Evolutionary conservation across 257 asterid species (phyloP).

Genomic region (Gentiana macrophylla): DNA sequence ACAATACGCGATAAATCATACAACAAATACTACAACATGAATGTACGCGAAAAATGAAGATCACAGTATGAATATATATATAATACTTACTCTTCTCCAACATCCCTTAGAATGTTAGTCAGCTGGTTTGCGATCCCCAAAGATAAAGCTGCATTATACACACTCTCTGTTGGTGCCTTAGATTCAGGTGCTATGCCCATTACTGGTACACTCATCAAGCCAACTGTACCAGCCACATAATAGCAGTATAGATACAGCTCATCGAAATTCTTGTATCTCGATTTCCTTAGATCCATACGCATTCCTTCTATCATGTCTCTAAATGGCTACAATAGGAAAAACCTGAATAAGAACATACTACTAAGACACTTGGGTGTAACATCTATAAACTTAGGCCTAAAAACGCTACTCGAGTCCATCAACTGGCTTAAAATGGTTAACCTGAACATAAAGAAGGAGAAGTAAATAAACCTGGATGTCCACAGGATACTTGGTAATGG

Average conservation of each 20-base stretch:
- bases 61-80: too few species aligned
- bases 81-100: conserved; percentile 91
- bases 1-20: conserved; percentile 7
- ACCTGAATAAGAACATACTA: too few species aligned
- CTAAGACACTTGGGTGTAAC: too few species aligned
- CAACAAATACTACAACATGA: neutral
- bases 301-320: conserved; percentile 98
- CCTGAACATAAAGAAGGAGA: too few species aligned
- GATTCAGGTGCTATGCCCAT: conserved; percentile 98
- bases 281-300: conserved; percentile 86
- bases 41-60: too few species aligned
- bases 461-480: conserved; percentile 66
- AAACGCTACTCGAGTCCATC: too few species aligned
- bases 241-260: conserved; percentile 89
- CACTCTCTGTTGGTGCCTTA: conserved; percentile 74
- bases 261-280: conserved; percentile 81
- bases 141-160: conserved; percentile 73
- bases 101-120: conserved; percentile 93
- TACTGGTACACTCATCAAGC: conserved; percentile 97
- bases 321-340: conserved; percentile 56
- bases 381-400: too few species aligned
- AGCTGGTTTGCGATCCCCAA: conserved; percentile 90
- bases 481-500: conserved; percentile 66
- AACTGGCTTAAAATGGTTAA: too few species aligned
- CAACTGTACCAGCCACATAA: conserved; percentile 97